These are phyloP conservation scores for Balamuthia mandrillaris DNA, from an alignment of 208 protist species.

Conservation along the genomic window DNA sequence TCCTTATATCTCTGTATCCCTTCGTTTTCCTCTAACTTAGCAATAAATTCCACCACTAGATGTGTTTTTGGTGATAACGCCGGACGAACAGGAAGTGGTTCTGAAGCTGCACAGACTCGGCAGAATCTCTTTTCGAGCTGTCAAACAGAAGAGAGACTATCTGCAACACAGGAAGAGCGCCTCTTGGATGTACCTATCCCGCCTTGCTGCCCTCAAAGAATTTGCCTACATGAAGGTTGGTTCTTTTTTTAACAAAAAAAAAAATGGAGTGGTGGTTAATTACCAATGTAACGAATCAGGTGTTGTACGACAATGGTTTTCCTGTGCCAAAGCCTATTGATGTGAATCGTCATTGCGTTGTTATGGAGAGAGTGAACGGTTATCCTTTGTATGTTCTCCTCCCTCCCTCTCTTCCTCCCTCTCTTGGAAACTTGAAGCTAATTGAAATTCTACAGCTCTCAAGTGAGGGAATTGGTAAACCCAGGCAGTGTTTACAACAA, in stretches of 20 bases:
- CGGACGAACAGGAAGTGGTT: constrained; percentile 68
- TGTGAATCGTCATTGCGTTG: constrained; percentile 94
- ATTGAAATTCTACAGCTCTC: constrained; percentile 51
- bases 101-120: constrained; percentile 92
- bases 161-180: constrained; percentile 81
- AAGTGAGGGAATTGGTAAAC: constrained; percentile 83
- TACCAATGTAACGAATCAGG: constrained; percentile 9
- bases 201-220: constrained; percentile 95
- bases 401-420: neutral
- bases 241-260: neutral
- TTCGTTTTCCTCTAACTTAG: neutral
- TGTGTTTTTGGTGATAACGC: constrained; percentile 1
- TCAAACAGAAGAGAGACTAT: constrained; percentile 96
- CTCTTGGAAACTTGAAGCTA: neutral
- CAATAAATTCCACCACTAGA: neutral
- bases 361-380: constrained; percentile 93
- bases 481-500: constrained; percentile 82
- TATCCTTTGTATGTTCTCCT: constrained; percentile 76
- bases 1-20: neutral
- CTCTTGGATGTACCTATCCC: constrained; percentile 97
- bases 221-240: constrained; percentile 94
- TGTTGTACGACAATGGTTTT: constrained; percentile 91
- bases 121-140: constrained; percentile 93
- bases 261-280: neutral
- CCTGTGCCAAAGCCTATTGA: constrained; percentile 94